Percentiles rank a stretch among this genome's conserved stretches.
Evolutionary conservation across 495 filamentous ascomycete genomes (phyloP).

Genomic region (Lichina pygmaea): DNA sequence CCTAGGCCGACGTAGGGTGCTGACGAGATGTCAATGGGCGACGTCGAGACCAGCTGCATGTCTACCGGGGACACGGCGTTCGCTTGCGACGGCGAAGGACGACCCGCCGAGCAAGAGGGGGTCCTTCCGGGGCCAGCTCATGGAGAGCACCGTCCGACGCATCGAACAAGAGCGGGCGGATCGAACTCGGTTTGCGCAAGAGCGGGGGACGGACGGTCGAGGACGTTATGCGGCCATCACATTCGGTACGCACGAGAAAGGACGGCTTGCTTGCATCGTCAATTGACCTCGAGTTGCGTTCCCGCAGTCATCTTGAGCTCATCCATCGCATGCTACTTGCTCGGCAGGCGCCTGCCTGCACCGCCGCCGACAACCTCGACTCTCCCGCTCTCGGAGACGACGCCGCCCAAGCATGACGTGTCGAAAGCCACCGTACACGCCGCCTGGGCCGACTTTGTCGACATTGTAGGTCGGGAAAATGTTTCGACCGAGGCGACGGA

Average conservation of each 20-base stretch:
- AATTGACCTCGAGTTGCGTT: not conserved
- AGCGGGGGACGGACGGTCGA: constrained; percentile 22
- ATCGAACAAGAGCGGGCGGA: constrained; percentile 48
- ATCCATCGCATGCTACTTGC: constrained; percentile 36
- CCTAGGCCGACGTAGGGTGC: no score
- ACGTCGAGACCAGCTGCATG: no score
- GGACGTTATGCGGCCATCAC: constrained; percentile 31
- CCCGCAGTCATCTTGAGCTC: constrained; percentile 28
- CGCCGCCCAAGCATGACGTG: constrained; percentile 39
- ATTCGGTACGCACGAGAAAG: constrained; percentile 22
- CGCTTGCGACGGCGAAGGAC: not conserved
- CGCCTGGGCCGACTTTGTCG: constrained; percentile 75
- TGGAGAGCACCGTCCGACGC: constrained; percentile 54
- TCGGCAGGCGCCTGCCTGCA: constrained; percentile 34
- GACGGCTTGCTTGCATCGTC: not conserved
- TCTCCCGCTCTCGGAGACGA: constrained; percentile 30
- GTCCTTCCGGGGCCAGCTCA: constrained; percentile 67
- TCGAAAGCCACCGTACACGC: constrained; percentile 59
- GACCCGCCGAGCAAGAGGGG: constrained; percentile 3
- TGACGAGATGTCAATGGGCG: no score
- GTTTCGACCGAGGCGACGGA: constrained; percentile 50
- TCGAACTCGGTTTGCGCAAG: constrained; percentile 32
- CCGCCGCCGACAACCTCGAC: constrained; percentile 43
- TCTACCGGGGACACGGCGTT: not conserved
- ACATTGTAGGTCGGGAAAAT: constrained; percentile 60